Evolutionary conservation across 2,329 filamentous ascomycete species (phyloP).

Genomic region (Diaporthe destruens): DNA sequence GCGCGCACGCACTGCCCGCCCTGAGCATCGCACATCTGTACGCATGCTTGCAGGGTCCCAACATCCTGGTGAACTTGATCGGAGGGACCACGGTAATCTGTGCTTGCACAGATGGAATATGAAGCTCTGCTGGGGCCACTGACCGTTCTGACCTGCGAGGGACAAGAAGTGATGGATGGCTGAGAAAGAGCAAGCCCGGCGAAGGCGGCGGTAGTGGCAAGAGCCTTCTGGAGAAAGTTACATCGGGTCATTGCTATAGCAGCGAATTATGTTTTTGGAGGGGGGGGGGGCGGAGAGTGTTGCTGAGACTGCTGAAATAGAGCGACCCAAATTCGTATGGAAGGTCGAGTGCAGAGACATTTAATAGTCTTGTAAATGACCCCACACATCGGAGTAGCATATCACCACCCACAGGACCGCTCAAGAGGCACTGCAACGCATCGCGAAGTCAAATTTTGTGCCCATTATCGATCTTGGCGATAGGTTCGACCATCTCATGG

Average conservation of each 20-base stretch:
- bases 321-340: not conserved
- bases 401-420: not conserved
- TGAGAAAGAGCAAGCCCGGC: constrained; percentile 11
- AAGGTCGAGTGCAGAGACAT: not conserved
- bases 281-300: not conserved
- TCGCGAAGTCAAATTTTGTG: constrained; percentile 11
- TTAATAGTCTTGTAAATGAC: constrained; percentile 9
- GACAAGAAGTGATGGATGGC: constrained; percentile 16
- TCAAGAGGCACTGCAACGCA: constrained; percentile 1
- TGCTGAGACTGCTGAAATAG: not conserved
- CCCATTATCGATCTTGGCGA: constrained; percentile 20
- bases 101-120: constrained; percentile 1
- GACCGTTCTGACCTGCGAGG: not conserved
- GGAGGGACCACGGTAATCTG: constrained; percentile 12
- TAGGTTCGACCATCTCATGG: constrained; percentile 30
- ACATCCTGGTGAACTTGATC: constrained; percentile 12
- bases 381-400: not conserved
- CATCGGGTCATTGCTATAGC: constrained; percentile 9
- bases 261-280: not conserved
- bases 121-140: not conserved
- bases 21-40: constrained; percentile 20
- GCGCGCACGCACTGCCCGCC: constrained; percentile 14
- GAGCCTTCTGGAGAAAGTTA: constrained; percentile 4
- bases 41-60: not conserved
- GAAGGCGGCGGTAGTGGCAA: not conserved